phyloP scores from a whole-genome alignment of 2,329 filamentous ascomycete genomes.

The Colletotrichum costaricense region DNA sequence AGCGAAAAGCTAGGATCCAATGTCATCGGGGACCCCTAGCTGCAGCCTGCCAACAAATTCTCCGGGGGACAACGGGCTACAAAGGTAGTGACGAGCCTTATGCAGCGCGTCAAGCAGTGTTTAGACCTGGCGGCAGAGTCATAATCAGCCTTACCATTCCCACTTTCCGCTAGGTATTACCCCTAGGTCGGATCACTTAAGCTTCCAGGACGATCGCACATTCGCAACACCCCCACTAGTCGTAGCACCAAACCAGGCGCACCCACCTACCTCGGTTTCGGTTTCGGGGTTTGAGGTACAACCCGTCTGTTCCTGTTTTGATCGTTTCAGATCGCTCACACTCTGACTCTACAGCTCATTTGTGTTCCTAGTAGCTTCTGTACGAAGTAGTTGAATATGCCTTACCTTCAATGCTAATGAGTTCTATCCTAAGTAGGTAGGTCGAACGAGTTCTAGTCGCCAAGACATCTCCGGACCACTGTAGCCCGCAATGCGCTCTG shows the following conservation, averaged over 20 bases:
- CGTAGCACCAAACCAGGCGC: neutral
- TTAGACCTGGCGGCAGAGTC: neutral
- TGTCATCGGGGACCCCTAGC: neutral
- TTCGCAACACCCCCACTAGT: neutral
- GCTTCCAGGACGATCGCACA: neutral
- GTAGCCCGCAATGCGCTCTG: no score
- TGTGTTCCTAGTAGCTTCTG: neutral
- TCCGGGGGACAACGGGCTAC: neutral
- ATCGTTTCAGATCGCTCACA: neutral
- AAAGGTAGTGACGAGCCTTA: neutral
- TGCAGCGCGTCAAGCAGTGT: no score
- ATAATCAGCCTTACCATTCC: conserved; percentile 14
- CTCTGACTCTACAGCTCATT: neutral
- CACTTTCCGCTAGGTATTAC: neutral
- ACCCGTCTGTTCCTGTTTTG: neutral
- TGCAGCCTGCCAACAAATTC: neutral
- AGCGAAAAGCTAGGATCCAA: neutral
- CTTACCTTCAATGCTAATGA: no score
- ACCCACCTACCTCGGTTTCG: neutral
- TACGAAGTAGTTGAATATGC: neutral
- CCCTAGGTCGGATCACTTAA: conserved; percentile 4
- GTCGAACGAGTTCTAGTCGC: neutral
- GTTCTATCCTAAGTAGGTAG: neutral
- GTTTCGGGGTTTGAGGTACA: neutral
- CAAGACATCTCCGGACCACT: neutral